phyloP scores from a whole-genome alignment of 2,329 filamentous ascomycete species.

The Phaeosphaeria sp. region DNA sequence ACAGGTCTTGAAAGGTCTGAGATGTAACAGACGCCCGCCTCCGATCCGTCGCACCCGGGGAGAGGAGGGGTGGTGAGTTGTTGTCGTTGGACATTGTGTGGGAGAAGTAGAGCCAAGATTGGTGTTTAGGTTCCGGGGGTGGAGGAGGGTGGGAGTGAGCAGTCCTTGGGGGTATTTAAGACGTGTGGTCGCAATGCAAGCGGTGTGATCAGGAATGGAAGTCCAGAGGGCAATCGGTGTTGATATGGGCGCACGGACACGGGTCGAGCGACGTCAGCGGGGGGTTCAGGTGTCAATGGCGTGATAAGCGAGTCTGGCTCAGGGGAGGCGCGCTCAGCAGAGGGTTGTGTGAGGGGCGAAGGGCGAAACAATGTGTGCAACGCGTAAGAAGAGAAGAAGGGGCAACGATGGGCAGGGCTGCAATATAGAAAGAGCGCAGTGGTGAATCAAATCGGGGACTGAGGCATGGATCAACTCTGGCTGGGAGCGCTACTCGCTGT shows the following conservation, averaged over 20 bases:
- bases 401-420: slow-evolving; percentile 24
- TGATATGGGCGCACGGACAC: slow-evolving; percentile 32
- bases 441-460: slow-evolving; percentile 11
- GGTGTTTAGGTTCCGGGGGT: slow-evolving; percentile 12
- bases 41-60: slow-evolving; percentile 43
- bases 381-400: slow-evolving; percentile 8
- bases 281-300: slow-evolving; percentile 32
- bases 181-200: neutral
- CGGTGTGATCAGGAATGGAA: slow-evolving; percentile 14
- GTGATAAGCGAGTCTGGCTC: slow-evolving; percentile 29
- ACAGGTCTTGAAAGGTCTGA: slow-evolving; percentile 58
- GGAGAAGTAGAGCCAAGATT: neutral
- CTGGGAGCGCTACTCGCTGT: slow-evolving; percentile 16
- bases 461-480: slow-evolving; percentile 15
- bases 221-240: slow-evolving; percentile 19
- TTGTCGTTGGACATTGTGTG: slow-evolving; percentile 47
- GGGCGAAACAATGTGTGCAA: slow-evolving; percentile 9
- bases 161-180: neutral
- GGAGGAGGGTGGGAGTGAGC: slow-evolving; percentile 3
- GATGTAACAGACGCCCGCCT: slow-evolving; percentile 57
- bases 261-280: slow-evolving; percentile 13
- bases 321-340: slow-evolving; percentile 16
- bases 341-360: slow-evolving; percentile 16
- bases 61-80: slow-evolving; percentile 48
- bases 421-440: slow-evolving; percentile 31